Evolutionary conservation across 2,329 filamentous ascomycete species (phyloP).

Genomic region (Aspergillus sp.): DNA sequence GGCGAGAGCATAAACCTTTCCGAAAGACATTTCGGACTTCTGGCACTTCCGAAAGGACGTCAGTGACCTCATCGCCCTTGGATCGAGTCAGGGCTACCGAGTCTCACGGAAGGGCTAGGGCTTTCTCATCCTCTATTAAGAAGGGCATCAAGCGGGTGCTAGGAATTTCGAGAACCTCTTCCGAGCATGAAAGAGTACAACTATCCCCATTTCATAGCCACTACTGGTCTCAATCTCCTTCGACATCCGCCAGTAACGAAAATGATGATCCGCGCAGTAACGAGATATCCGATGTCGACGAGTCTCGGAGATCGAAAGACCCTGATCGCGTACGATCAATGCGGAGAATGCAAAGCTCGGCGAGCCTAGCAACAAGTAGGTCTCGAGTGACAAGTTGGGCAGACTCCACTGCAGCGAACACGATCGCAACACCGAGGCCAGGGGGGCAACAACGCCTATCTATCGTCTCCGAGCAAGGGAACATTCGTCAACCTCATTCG

Average conservation of each 20-base stretch:
- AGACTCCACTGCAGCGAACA: conserved; percentile 50
- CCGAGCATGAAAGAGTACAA: conserved; percentile 27
- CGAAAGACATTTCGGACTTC: conserved; percentile 41
- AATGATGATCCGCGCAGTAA: conserved; percentile 1
- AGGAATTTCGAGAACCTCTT: conserved; percentile 34
- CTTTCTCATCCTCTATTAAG: conserved; percentile 48
- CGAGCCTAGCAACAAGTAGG: conserved; percentile 40
- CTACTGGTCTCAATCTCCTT: conserved; percentile 8
- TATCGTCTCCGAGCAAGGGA: conserved; percentile 49
- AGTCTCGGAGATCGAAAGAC: neutral
- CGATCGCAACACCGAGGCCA: conserved; percentile 38
- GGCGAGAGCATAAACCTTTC: conserved; percentile 40
- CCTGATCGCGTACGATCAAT: conserved; percentile 26
- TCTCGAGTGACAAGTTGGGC: conserved; percentile 57
- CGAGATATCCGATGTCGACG: neutral
- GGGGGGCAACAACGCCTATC: conserved; percentile 45
- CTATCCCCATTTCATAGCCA: conserved; percentile 28
- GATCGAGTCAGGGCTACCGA: conserved; percentile 6
- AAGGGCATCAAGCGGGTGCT: conserved; percentile 48
- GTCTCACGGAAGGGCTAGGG: conserved; percentile 37
- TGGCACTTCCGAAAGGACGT: conserved; percentile 28
- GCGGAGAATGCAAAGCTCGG: conserved; percentile 33
- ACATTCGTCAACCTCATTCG: conserved; percentile 19
- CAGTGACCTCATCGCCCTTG: conserved; percentile 14
- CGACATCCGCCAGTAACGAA: conserved; percentile 14